Evolutionary conservation across 192 early-diverging fungal species (phyloP), one percentile per base, ranked within the genome.

Genomic region (Mortierella hygrophila): DNA sequence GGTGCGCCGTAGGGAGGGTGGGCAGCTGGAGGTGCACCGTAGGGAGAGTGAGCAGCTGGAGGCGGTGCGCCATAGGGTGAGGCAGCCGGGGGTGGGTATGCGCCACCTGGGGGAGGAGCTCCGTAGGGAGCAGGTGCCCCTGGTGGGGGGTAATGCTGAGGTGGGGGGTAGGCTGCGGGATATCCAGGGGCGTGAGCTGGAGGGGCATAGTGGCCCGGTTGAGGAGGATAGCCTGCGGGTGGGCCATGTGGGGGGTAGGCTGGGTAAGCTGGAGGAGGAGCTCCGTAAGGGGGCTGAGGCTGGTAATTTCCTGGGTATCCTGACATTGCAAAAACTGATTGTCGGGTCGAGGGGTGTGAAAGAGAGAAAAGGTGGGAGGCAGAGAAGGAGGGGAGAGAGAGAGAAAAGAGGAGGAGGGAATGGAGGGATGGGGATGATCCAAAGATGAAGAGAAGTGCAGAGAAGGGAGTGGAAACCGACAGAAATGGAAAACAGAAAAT

Each of bases 291-390:
- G 10, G 72, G 79, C 11, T 75, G 76, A 10, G 76, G 77, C 18
- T 72, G 72, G 68, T 82, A 82, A 1, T 83, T 70, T 18, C 83
- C 80, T 1, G 77, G 85, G 46, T 89, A 86, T 40, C 38, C 38
- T 40, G 38, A 40, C 84, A 79, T 79, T 40, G 74, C 16, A 42
- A 23, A 79, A 10, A 38, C 35, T 60, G 32, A 11, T 57, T 15
- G 11, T 63, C 20, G 37, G 8, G 29, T 3, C 40, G 21, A 13
- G 70, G 21, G 37, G 21, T 40, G 37, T 9, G 20, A 26, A 73
- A 52, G 47, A 21, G 9, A 54, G 32, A 47, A 26, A 74, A 16
- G 2, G 46, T 44, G 13, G 40, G 21, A 65, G 21, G 37, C 35
- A 35, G 40, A 37, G 29, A 72, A 65, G 40, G 52, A 26, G 60